phyloP scores from a whole-genome alignment of 139 green algal genomes.

The Klebsormidium nitens region DNA sequence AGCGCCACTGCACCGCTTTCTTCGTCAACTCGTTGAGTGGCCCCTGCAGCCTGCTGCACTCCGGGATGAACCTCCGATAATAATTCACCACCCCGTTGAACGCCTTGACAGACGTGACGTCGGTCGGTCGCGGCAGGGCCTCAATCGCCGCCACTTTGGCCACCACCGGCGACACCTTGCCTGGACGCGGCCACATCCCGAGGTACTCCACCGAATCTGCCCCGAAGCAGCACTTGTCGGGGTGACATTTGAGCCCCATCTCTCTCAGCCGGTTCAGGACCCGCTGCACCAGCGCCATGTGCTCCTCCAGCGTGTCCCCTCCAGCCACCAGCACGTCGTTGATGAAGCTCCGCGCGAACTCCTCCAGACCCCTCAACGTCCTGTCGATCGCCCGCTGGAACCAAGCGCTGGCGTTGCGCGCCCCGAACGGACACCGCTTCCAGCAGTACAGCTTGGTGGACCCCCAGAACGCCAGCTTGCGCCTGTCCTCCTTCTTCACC shows the following conservation, averaged over 20 bases:
- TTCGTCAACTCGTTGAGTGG: constrained; percentile 33
- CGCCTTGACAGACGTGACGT: not conserved
- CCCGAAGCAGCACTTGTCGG: too few relatives aligned
- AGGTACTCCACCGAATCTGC: too few relatives aligned
- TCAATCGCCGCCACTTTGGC: constrained; percentile 8
- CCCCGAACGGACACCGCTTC: not conserved
- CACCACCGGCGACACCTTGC: too few relatives aligned
- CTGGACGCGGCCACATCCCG: too few relatives aligned
- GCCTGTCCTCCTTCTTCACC: not conserved
- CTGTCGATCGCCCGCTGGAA: too few relatives aligned
- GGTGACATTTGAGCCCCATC: too few relatives aligned
- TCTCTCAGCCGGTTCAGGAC: too few relatives aligned
- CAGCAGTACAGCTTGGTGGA: not conserved
- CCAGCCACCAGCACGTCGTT: not conserved
- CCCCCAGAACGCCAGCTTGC: constrained; percentile 5
- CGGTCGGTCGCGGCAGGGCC: not conserved
- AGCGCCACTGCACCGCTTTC: constrained; percentile 24
- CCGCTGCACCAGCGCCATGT: too few relatives aligned
- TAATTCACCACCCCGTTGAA: constrained; percentile 48
- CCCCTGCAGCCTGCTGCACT: constrained; percentile 22
- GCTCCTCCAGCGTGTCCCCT: not conserved
- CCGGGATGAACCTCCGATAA: constrained; percentile 43
- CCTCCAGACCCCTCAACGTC: not conserved
- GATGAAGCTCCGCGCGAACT: not conserved
- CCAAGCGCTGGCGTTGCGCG: not conserved